Evolutionary conservation across 768 basidiomycete species (phyloP), one percentile per base, ranked within the genome.

Genomic region (Cystofilobasidium ferigula): DNA sequence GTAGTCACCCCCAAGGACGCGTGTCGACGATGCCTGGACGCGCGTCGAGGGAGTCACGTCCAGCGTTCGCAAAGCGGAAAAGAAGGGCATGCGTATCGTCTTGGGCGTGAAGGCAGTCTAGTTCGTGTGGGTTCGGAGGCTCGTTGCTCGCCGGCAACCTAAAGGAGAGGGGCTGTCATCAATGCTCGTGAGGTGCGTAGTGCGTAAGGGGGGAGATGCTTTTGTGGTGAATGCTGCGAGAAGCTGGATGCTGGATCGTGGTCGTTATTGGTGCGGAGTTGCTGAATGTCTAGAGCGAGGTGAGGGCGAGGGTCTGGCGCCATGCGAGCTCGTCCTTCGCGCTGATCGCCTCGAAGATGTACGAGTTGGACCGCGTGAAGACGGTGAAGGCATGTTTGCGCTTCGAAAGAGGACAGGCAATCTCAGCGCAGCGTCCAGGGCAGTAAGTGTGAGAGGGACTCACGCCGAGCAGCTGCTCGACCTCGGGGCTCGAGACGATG

Each of bases 351-450:
- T 88, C 86, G 13, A 95, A 81, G 42, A 88, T 89, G 77, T 92
- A 86, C 30, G 91, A 92, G 75, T 95, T 94, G 10, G 88, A 88
- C 16, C 88, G 81, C 1, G 92, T 92, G 77, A 93, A 94, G 36
- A 95, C 81, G 16, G 89, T 91, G 76, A 95, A 93, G 18, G 86
- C 86, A 75, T 85, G 86, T 38, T 81, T 84, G 81, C 86, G 88
- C 91, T 92, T 73, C 53, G 32, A 64, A 13, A 6, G 20, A 13
- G 60, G 40, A 10, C 26, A 53, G 24, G 16, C 35, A 24, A 61
- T 24, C 22, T 22, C n/a, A n/a, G n/a, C n/a, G n/a, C n/a, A n/a
- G n/a, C n/a, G n/a, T n/a, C n/a, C n/a, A n/a, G n/a, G 8, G 18
- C 28, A 59, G 43, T 30, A 43, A 34, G 9, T 53, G 42, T 57